Base-by-base conservation (phyloP, 352 stramenopile species). In the Phytophthora sansomeana region DNA sequence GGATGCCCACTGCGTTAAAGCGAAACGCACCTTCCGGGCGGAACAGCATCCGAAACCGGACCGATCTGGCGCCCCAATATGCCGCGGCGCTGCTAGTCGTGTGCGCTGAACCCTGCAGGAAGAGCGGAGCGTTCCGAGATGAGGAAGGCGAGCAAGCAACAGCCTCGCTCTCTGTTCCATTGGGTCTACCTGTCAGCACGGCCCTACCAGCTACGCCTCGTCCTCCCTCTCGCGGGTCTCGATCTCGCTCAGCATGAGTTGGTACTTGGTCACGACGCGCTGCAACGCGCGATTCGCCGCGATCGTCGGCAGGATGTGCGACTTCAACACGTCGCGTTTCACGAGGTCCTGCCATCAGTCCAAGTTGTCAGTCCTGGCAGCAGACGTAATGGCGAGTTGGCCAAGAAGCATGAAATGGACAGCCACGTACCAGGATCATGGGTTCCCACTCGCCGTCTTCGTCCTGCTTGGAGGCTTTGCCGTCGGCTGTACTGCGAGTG, bases 181-280 rank as follows among this genome's bases (percentile, higher is more conserved):
- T 67, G 13, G 26, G 36, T 51, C 60, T 57, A 38, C 29, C 10
- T 44, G 13, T n/a, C 38, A 21, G 16, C 11, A 42, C 36, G 44
- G 39, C 52, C 30, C 55, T 61, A 67, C 63, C 48, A 41, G 36
- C 61, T 67, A 57, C 50, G 41, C 53, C 16, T 69, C 41, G 39
- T 32, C 58, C 19, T 77, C 67, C 29, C 70, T 74, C 36, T 90
- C 78, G 29, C 75, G 75, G 0, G 65, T 49, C 8, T 81, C 75
- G 35, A 91, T 91, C 46, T 95, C 87, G 46, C 81, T 84, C 39
- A 95, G 62, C 81, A 94, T 92, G 17, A 93, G 69, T 60, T 94
- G 81, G 57, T 90, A 96, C 67, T 95, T 94, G 30, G 80, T 80
- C 36, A 93, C 86, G 11, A 96, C 78, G 19, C 86, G 89, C 67